Base-by-base conservation (phyloP, 2,329 filamentous ascomycete genomes). In the Scedosporium boydii region DNA sequence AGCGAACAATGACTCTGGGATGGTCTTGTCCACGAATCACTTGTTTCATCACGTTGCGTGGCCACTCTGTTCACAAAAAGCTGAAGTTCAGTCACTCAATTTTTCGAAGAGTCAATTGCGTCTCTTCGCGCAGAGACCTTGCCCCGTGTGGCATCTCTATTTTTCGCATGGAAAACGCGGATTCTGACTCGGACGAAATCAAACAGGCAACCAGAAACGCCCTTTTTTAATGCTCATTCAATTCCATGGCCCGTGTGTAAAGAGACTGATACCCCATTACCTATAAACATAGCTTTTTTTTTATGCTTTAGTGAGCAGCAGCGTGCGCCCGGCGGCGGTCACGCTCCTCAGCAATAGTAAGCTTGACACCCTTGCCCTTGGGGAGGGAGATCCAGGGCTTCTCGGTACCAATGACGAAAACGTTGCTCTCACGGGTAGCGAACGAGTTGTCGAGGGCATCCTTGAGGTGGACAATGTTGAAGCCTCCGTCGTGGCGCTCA, bases 331-430 rank as follows among this genome's bases (percentile, higher is more conserved):
- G 90, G 78, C 93, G 91, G 81, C 93, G 93, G 82, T 99, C 93
- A 85, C 93, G 88, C 91, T 99, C 93, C 86, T 99, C 93, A 72
- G 93, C 92, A 76, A 99, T 98, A 77, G 89, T 88, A 80, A 98
- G 91, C 91, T 97, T 96, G 85, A 99, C 95, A 91, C 95, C 95
- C 88, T 97, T 97, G 84, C 95, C 95, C 91, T 98, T 99, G 80
- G 95, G 96, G 78, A 99, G 88, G 74, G 91, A 96, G 83, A 99
- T 88, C 95, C 95, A 99, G 76, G 95, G 93, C 90, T 98, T 98
- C 77, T 99, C 95, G 74, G 88, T 85, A 75, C 95, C 95, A 74
- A 99, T 97, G 84, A 99, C 88, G 84, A 99, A 99, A 75, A 99
- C 93, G 91, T 99, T 99, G 87, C 83, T 89, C 87, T 99, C 93